phyloP scores from a whole-genome alignment of 495 filamentous ascomycete genomes.

The Geoglossum glabrum region DNA sequence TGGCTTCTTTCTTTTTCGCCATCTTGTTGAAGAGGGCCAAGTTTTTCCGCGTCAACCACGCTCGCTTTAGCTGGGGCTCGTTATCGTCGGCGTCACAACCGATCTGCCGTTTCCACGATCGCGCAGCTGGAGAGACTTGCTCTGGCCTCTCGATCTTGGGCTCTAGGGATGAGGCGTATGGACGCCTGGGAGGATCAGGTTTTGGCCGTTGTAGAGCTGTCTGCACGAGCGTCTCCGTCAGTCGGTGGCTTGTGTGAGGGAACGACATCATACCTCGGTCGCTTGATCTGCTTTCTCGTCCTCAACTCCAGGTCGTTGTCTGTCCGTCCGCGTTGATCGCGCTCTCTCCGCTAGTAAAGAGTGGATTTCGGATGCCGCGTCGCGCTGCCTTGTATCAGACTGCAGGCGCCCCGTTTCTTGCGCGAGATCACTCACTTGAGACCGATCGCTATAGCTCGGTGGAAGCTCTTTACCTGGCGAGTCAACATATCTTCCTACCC shows the following conservation, averaged over 20 bases:
- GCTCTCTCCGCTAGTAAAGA: slow-evolving; percentile 12
- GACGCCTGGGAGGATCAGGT: slow-evolving; percentile 11
- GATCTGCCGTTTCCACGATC: neutral
- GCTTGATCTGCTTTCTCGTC: slow-evolving; percentile 11
- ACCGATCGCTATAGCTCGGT: slow-evolving; percentile 8
- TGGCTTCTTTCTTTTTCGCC: neutral
- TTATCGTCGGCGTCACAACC: neutral
- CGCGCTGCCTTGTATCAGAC: slow-evolving; percentile 9
- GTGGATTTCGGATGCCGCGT: slow-evolving; percentile 7
- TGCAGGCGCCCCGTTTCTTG: slow-evolving; percentile 8
- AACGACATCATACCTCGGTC: slow-evolving; percentile 9
- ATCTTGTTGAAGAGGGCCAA: neutral
- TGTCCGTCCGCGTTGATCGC: slow-evolving; percentile 10
- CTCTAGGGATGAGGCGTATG: slow-evolving; percentile 15
- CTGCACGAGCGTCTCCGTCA: slow-evolving; percentile 8
- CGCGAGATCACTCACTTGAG: slow-evolving; percentile 6
- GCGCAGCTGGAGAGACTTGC: no score
- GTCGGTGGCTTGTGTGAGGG: slow-evolving; percentile 7
- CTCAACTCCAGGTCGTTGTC: slow-evolving; percentile 9
- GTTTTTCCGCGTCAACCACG: neutral
- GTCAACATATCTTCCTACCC: slow-evolving; percentile 6
- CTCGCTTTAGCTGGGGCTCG: neutral
- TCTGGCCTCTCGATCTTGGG: no score
- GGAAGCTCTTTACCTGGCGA: slow-evolving; percentile 10
- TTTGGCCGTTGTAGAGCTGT: slow-evolving; percentile 13